These are phyloP conservation scores for Boechera stricta DNA, from an alignment of 345 rosid species.

Conservation along the genomic window DNA sequence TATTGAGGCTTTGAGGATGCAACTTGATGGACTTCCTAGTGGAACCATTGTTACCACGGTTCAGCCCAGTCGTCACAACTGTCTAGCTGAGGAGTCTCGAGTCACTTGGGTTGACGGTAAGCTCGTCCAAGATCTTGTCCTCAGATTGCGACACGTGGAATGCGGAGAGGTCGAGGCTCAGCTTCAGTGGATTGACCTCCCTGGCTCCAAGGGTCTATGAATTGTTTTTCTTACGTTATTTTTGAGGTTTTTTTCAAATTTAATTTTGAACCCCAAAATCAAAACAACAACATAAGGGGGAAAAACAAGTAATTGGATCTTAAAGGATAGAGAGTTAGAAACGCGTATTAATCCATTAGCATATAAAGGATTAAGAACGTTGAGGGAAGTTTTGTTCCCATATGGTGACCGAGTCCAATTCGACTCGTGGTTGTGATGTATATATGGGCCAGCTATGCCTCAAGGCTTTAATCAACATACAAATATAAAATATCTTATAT, in stretches of 20 bases:
- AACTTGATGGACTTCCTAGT: slow-evolving; percentile 53
- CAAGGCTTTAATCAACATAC: background rate
- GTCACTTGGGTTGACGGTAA: slow-evolving; percentile 54
- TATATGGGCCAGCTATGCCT: slow-evolving; percentile 11
- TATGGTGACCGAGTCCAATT: slow-evolving; percentile 31
- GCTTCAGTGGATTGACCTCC: slow-evolving; percentile 86
- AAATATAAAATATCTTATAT: background rate
- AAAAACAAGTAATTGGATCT: background rate
- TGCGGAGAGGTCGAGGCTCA: slow-evolving; percentile 88
- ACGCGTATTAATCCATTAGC: slow-evolving; percentile 11
- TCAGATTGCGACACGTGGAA: slow-evolving; percentile 81
- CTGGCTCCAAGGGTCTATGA: slow-evolving; percentile 67
- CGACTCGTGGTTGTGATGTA: slow-evolving; percentile 14
- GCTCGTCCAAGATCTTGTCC: slow-evolving; percentile 68
- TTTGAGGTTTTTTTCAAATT: slow-evolving; percentile 1
- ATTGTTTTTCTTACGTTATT: background rate
- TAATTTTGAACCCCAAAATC: background rate
- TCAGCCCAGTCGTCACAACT: slow-evolving; percentile 64
- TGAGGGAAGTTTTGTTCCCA: slow-evolving; percentile 10
- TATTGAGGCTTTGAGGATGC: slow-evolving; percentile 70
- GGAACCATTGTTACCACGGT: slow-evolving; percentile 67
- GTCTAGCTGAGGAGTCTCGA: slow-evolving; percentile 70
- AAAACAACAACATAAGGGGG: background rate
- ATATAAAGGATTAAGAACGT: slow-evolving; percentile 24
- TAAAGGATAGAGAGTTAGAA: slow-evolving; percentile 15